A percentile compares a stretch with the other conserved stretches of the same genome.
Conservation (phyloP, 1,139 yeast species). For the Arxiozyma slooffiae region DNA sequence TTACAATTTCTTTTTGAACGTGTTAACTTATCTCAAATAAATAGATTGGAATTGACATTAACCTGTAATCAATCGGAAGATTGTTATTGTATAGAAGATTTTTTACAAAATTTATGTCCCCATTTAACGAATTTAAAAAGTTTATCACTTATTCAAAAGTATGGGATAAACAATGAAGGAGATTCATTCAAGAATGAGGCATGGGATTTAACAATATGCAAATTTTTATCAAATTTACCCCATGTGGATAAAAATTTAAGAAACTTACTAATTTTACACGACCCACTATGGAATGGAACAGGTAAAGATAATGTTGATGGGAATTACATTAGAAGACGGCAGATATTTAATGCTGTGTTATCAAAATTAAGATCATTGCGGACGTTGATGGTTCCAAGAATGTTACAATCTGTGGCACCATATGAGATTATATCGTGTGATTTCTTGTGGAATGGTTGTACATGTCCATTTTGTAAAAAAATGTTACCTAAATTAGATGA, state of each 20-base stretch:
- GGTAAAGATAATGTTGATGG: too few relatives aligned
- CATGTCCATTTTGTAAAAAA: slow-evolving; percentile 44
- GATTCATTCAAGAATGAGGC: slow-evolving; percentile 46
- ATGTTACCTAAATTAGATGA: slow-evolving; percentile 46
- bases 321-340: slow-evolving; percentile 50
- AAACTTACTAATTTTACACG: too few relatives aligned
- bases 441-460: slow-evolving; percentile 67
- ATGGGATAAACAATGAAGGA: slow-evolving; percentile 28
- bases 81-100: slow-evolving; percentile 40
- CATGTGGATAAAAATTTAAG: too few relatives aligned
- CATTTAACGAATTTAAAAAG: slow-evolving; percentile 28
- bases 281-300: too few relatives aligned
- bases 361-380: slow-evolving; percentile 39
- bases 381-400: slow-evolving; percentile 45
- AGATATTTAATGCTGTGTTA: slow-evolving; percentile 39
- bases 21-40: slow-evolving; percentile 28
- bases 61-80: slow-evolving; percentile 38
- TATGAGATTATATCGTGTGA: slow-evolving; percentile 64
- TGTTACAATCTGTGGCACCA: slow-evolving; percentile 49
- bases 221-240: too few relatives aligned
- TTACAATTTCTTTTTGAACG: slow-evolving; percentile 22
- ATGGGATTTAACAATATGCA: too few relatives aligned
- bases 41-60: slow-evolving; percentile 33
- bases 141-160: slow-evolving; percentile 42
- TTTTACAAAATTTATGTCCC: slow-evolving; percentile 31